These are phyloP conservation scores for Sugiyamaella xylanicola DNA, from an alignment of 1,139 yeast genomes.

Conservation along the genomic window DNA sequence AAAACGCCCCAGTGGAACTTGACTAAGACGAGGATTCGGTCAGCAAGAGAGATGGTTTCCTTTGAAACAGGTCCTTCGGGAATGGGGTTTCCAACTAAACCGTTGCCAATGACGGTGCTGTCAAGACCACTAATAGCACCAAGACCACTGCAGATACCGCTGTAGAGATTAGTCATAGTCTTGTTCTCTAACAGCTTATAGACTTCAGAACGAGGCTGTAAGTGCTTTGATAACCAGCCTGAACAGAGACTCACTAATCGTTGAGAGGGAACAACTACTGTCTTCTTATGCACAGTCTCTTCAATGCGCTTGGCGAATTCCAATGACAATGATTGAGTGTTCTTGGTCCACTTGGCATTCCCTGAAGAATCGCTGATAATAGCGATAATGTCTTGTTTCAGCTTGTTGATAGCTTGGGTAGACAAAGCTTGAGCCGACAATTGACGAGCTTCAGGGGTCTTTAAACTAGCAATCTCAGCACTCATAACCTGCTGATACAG, in stretches of 20 bases:
- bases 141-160: conserved; percentile 27
- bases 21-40: conserved; percentile 57
- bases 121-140: conserved; percentile 31
- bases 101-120: conserved; percentile 19
- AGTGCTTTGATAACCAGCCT: conserved; percentile 82
- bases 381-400: conserved; percentile 66
- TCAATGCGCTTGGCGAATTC: conserved; percentile 59
- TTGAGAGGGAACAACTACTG: conserved; percentile 23
- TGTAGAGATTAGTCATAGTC: conserved; percentile 34
- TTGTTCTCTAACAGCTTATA: conserved; percentile 72
- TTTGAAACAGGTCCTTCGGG: conserved; percentile 36
- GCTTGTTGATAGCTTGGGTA: conserved; percentile 37
- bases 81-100: conserved; percentile 27
- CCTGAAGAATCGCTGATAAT: conserved; percentile 86
- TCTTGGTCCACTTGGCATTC: conserved; percentile 87
- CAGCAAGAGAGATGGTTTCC: conserved; percentile 54
- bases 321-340: conserved; percentile 69
- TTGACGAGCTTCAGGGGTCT: conserved; percentile 19
- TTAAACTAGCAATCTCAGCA: conserved; percentile 36
- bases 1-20: conserved; percentile 79
- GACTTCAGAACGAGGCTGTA: conserved; percentile 79
- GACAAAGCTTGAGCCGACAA: conserved; percentile 16
- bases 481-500: conserved; percentile 69
- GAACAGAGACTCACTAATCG: conserved; percentile 62
- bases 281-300: conserved; percentile 25